Base-by-base conservation (phyloP, 2,329 filamentous ascomycete genomes). In the Xylaria sp. region DNA sequence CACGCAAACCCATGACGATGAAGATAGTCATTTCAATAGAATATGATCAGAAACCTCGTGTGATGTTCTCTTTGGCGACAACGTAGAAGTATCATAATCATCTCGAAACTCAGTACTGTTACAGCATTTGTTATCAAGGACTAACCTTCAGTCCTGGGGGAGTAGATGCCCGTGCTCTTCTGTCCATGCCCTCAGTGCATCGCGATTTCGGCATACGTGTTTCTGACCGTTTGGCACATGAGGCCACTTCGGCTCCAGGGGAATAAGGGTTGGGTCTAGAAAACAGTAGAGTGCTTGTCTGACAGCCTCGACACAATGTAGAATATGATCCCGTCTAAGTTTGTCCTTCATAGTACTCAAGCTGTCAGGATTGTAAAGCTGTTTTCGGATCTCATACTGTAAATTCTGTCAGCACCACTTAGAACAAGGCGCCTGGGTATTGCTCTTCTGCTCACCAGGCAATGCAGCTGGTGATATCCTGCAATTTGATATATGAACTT, bases 381-480 rank as follows among this genome's bases (percentile, higher is more conserved):
- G 53, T 19, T 57, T 47, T 17, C 53, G 53, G 25, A 57, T 57
- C 11, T 47, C 42, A n/a, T 28, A 57, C 53, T 57, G 2, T 12
- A 31, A 6, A 5, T 11, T 38, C n/a, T 38, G 53, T 47, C 3
- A 57, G 25, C 8, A 37, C 21, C 14, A 8, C 11, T 28, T 15
- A 17, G 21, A 17, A 1, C 17, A 37, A 15, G 3, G 21, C 21
- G 3, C 2, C 11, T 7, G 9, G 9, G 9, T 8, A 4, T 7
- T 2, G n/a, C n/a, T 31, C 17, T 14, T 38, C 1, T 15, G 37
- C 53, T 38, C 28, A 57, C 53, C 5, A 57, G 53, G 7, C 53
- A 57, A 21, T 57, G 53, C 9, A 57, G 33, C 21, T 57, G 53
- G 42, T 57, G 53, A 40, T 57, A 57, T 47, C 53, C 53, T n/a